A percentile compares a stretch with the other conserved stretches of the same genome.
Conservation (phyloP, 1,284 basidiomycete species). For the Ceratobasidium sp. region DNA sequence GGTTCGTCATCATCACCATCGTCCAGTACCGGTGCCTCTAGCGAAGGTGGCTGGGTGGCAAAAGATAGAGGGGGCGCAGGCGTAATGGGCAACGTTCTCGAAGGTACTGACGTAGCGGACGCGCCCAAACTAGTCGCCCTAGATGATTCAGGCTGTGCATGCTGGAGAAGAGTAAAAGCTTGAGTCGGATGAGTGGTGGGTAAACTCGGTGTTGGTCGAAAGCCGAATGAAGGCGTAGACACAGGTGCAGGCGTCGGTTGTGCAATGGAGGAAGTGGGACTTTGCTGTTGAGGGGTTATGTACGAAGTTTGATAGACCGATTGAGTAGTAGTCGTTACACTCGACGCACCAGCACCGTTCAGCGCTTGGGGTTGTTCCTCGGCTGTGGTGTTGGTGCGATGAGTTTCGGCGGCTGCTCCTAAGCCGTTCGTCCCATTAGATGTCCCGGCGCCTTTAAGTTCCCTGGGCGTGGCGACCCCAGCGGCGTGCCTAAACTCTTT, state of each 20-base stretch:
- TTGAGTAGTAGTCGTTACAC: too few species aligned
- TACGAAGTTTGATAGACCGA: too few species aligned
- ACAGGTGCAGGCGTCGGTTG: neutral
- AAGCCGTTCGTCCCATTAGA: too few species aligned
- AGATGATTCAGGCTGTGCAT: constrained; percentile 23
- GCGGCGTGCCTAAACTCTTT: constrained; percentile 61
- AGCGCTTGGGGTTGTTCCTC: too few species aligned
- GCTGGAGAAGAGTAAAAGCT: constrained; percentile 11
- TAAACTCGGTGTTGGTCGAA: neutral
- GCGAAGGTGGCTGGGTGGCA: constrained; percentile 21
- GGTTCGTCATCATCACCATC: constrained; percentile 68
- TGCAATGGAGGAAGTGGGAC: neutral
- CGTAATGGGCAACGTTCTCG: constrained; percentile 4
- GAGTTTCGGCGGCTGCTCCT: too few species aligned
- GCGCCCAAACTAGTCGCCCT: constrained; percentile 39
- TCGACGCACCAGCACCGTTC: too few species aligned
- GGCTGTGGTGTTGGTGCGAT: too few species aligned
- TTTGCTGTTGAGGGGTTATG: neutral
- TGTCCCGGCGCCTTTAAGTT: neutral
- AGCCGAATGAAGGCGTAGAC: constrained; percentile 6
- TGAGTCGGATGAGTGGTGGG: neutral
- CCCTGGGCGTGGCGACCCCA: constrained; percentile 54
- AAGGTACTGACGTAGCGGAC: constrained; percentile 22
- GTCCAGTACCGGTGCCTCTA: constrained; percentile 56
- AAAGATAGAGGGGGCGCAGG: neutral